These are phyloP conservation scores for Coccinonectria pachysandricola DNA, from an alignment of 2,329 filamentous ascomycete genomes.

Conservation along the genomic window DNA sequence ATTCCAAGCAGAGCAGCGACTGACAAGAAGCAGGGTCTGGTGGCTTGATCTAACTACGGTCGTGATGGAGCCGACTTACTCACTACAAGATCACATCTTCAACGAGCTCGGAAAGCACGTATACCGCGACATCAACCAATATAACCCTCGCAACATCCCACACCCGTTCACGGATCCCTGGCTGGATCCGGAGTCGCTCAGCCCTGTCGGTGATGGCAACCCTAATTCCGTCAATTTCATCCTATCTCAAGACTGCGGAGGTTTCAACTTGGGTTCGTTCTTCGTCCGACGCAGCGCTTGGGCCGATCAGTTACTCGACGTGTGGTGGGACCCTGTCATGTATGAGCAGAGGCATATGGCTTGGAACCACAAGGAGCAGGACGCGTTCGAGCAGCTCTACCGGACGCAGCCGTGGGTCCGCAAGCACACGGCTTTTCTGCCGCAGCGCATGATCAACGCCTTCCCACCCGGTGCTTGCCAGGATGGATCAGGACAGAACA, in stretches of 20 bases:
- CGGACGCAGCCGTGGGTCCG: constrained; percentile 86
- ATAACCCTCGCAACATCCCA: constrained; percentile 88
- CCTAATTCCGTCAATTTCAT: constrained; percentile 75
- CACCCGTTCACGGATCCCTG: constrained; percentile 68
- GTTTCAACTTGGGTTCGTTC: constrained; percentile 95
- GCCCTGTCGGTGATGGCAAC: constrained; percentile 66
- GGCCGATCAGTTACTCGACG: constrained; percentile 83
- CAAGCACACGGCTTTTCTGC: constrained; percentile 77
- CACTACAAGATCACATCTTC: constrained; percentile 85
- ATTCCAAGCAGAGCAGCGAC: constrained; percentile 1
- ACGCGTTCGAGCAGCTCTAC: constrained; percentile 88
- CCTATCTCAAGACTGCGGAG: constrained; percentile 84
- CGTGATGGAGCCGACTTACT: constrained; percentile 92
- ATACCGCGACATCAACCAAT: constrained; percentile 93
- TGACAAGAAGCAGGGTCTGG: constrained; percentile 73
- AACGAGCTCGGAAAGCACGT: constrained; percentile 61
- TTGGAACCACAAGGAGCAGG: constrained; percentile 98
- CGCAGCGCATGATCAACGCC: constrained; percentile 86
- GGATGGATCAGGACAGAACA: constrained; percentile 52
- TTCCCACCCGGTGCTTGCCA: constrained; percentile 87
- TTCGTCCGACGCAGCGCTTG: constrained; percentile 77
- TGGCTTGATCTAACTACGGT: constrained; percentile 97
- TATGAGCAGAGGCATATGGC: constrained; percentile 99
- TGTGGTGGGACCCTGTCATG: constrained; percentile 97
- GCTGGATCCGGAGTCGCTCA: constrained; percentile 65